phyloP scores from a whole-genome alignment of 768 basidiomycete genomes.

The Auriculariales sp. region DNA sequence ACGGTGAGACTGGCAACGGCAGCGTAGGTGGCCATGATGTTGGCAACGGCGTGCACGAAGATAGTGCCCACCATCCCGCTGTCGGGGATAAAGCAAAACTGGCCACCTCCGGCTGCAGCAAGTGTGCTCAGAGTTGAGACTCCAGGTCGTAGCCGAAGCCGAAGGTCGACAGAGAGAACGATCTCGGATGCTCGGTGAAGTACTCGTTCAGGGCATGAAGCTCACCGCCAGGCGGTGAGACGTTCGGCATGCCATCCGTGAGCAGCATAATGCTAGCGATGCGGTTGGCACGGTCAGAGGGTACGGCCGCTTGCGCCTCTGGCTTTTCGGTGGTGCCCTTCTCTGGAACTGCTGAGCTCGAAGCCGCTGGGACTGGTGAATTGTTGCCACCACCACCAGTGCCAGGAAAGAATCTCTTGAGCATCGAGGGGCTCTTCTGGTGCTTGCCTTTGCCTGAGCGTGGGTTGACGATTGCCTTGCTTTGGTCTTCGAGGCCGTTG shows the following conservation, averaged over 20 bases:
- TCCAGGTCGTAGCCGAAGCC: slow-evolving; percentile 10
- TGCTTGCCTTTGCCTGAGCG: too few relatives aligned
- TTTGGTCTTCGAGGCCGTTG: neutral
- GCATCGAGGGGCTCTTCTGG: too few relatives aligned
- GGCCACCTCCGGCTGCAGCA: slow-evolving; percentile 5
- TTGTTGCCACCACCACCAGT: too few relatives aligned
- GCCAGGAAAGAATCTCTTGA: too few relatives aligned
- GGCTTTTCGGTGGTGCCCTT: too few relatives aligned
- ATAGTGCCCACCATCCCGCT: slow-evolving; percentile 10
- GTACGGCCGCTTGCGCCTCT: neutral
- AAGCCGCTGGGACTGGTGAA: too few relatives aligned
- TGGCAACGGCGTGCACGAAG: slow-evolving; percentile 10
- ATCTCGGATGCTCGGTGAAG: slow-evolving; percentile 5
- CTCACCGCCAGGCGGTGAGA: slow-evolving; percentile 8
- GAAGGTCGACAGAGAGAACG: slow-evolving; percentile 8
- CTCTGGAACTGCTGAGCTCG: too few relatives aligned
- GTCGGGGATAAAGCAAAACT: slow-evolving; percentile 8
- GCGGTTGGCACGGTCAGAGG: neutral
- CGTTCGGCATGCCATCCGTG: slow-evolving; percentile 9
- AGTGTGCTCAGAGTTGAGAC: slow-evolving; percentile 8
- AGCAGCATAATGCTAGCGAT: slow-evolving; percentile 8
- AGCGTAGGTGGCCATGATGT: slow-evolving; percentile 9
- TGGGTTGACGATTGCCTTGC: neutral
- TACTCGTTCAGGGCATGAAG: slow-evolving; percentile 8
- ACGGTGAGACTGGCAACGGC: neutral